A percentile compares a stretch with the other conserved stretches of the same genome.
Evolutionary conservation across 2,329 filamentous ascomycete species (phyloP).

Genomic region (Alternaria triticina): DNA sequence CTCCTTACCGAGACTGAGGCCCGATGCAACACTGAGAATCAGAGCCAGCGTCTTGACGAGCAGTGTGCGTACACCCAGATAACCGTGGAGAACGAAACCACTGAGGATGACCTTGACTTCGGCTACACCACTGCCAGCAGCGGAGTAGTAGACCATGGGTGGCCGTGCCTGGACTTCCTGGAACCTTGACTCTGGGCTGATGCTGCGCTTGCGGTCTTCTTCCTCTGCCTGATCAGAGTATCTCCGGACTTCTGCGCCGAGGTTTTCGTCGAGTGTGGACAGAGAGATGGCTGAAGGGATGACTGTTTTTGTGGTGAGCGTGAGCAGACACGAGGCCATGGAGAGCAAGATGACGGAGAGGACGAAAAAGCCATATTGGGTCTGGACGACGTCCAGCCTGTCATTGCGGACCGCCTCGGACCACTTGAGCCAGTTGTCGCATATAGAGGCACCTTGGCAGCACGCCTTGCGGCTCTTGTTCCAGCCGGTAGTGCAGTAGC

Average conservation of each 20-base stretch:
- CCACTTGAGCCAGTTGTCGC: constrained; percentile 69
- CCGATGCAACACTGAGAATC: constrained; percentile 88
- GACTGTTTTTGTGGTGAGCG: constrained; percentile 89
- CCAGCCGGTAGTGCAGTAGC: constrained; percentile 77
- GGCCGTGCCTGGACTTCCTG: constrained; percentile 54
- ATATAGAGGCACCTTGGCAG: constrained; percentile 62
- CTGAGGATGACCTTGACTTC: constrained; percentile 98
- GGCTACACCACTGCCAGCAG: constrained; percentile 92
- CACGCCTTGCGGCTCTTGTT: constrained; percentile 74
- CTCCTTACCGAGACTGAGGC: constrained; percentile 92
- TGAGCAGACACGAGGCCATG: constrained; percentile 75
- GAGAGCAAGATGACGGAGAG: constrained; percentile 73
- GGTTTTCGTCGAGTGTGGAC: constrained; percentile 89
- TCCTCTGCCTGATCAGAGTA: constrained; percentile 52
- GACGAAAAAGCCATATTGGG: constrained; percentile 81
- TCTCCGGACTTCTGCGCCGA: constrained; percentile 66
- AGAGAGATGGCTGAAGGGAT: constrained; percentile 88
- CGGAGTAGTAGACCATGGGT: constrained; percentile 93
- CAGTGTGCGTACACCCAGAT: constrained; percentile 86
- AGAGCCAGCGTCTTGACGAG: constrained; percentile 83
- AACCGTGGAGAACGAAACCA: constrained; percentile 95
- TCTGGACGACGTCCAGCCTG: constrained; percentile 60
- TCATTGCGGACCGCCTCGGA: constrained; percentile 64
- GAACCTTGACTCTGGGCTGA: constrained; percentile 51
- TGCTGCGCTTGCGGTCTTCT: constrained; percentile 50